Base-by-base conservation (phyloP, 345 rosid genomes). In the Aquilaria sinensis region DNA sequence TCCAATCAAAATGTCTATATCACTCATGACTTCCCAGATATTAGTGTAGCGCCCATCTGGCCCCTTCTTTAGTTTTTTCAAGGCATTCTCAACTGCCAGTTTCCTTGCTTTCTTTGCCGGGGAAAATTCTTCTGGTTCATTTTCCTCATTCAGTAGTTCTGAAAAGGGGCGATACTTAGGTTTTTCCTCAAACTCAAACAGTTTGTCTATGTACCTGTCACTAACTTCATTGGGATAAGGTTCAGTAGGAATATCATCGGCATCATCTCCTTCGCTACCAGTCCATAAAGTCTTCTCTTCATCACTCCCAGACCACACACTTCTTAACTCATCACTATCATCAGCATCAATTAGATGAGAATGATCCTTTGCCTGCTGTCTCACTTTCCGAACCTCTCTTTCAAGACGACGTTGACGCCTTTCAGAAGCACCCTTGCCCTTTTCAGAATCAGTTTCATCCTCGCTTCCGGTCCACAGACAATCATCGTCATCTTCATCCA, bases 1-100 rank as follows among this genome's bases (percentile, higher is more conserved):
- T 51, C 92, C 95, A 31, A 94, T 82, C 62, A 94, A 66, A 66
- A 94, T 82, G 70, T 94, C 95, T 11, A 81, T 70, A 66, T 90
- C 97, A 51, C 96, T 90, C 92, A 88, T 88, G 54, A 94, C 95
- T 76, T 94, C 97, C 95, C 95, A 94, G 56, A 90, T 95, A 51
- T 94, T 90, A 4, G 74, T 78, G 58, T 90, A 94, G 3, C 99
- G 89, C 56, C 96, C 96, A 55, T 94, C 97, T 1, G 97, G 95
- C 45, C 99, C 95, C 78, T 90, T 90, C 78, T 86, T 86, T 73
- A 94, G 75, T 67, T 93, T 93, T 62, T 88, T 93, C 79, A 93
- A 51, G 43, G 97, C 98, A 65, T 90, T 88, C 71, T 93, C 98
- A 52, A 93, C 95, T 34, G 97, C 95, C 51, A 93, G 80, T 68